Percentiles rank a stretch among this genome's conserved stretches.
Evolutionary conservation across 73 alveolate species (phyloP).

Genomic region (Paramecium bursaria): DNA sequence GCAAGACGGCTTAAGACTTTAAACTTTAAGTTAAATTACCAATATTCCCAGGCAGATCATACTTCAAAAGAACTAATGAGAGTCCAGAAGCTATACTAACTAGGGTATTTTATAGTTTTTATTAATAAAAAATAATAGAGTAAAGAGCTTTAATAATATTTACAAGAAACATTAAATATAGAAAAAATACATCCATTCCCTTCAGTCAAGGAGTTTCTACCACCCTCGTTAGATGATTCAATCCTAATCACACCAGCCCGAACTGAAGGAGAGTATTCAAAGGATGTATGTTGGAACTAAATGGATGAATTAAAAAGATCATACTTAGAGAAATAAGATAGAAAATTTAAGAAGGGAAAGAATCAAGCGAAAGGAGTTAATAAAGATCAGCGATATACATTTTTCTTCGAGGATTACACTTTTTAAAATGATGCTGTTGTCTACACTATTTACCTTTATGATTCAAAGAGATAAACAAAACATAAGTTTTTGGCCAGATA

Average conservation of each 20-base stretch:
- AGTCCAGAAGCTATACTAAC: neutral
- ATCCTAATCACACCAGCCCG: too few relatives aligned
- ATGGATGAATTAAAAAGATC: constrained; percentile 54
- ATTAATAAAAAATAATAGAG: too few relatives aligned
- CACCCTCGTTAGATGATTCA: neutral
- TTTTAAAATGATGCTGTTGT: neutral
- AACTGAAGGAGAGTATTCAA: neutral
- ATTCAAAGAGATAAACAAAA: neutral
- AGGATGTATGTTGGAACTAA: constrained; percentile 37
- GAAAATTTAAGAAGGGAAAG: neutral
- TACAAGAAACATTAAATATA: neutral
- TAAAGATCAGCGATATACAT: constrained; percentile 20
- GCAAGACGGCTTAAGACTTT: neutral
- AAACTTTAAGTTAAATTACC: constrained; percentile 21
- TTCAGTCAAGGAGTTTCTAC: neutral
- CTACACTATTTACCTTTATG: constrained; percentile 1
- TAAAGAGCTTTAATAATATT: constrained; percentile 14
- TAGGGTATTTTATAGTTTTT: neutral
- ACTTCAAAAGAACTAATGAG: constrained; percentile 32
- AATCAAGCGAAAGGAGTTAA: neutral
- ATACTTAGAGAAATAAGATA: constrained; percentile 8
- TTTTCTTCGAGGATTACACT: constrained; percentile 7
- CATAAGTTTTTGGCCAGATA: neutral
- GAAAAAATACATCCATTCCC: neutral
- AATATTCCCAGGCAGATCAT: neutral